These are phyloP conservation scores for Nemania sp. DNA, from an alignment of 2,329 filamentous ascomycete species.

Conservation along the genomic window DNA sequence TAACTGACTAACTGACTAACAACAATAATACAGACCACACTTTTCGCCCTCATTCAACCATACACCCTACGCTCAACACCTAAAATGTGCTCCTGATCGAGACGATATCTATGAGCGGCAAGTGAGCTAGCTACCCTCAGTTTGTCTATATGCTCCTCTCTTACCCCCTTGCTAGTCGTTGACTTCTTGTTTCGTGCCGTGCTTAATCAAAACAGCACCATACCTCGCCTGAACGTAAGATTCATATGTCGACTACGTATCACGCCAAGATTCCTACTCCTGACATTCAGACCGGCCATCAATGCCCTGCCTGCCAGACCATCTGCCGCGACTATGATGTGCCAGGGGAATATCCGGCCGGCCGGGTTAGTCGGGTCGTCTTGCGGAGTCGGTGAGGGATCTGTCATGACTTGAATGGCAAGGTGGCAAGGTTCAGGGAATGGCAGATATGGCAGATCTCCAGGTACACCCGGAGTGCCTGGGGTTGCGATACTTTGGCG, in stretches of 20 bases:
- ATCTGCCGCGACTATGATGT: background rate
- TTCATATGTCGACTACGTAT: background rate
- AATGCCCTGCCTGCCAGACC: conserved; percentile 10
- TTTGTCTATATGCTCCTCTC: no score
- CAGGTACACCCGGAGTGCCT: background rate
- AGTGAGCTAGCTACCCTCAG: no score
- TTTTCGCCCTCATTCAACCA: background rate
- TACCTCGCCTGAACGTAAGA: background rate
- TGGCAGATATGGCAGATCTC: background rate
- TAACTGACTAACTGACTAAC: no score
- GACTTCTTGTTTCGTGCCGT: no score
- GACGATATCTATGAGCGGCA: no score
- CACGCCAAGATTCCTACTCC: conserved; percentile 6
- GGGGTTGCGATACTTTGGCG: background rate
- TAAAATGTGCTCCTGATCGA: background rate
- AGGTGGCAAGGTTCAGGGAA: background rate
- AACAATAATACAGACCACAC: background rate
- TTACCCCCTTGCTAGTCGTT: no score
- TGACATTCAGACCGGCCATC: conserved; percentile 1
- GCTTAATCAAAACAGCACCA: no score
- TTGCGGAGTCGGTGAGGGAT: background rate
- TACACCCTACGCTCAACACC: background rate
- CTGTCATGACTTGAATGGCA: background rate
- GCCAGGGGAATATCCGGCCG: background rate
- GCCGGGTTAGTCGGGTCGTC: background rate